A percentile compares a stretch with the other conserved stretches of the same genome.
Evolutionary conservation across 495 filamentous ascomycete genomes (phyloP).

Genomic region (Hypoxylon trugodes): DNA sequence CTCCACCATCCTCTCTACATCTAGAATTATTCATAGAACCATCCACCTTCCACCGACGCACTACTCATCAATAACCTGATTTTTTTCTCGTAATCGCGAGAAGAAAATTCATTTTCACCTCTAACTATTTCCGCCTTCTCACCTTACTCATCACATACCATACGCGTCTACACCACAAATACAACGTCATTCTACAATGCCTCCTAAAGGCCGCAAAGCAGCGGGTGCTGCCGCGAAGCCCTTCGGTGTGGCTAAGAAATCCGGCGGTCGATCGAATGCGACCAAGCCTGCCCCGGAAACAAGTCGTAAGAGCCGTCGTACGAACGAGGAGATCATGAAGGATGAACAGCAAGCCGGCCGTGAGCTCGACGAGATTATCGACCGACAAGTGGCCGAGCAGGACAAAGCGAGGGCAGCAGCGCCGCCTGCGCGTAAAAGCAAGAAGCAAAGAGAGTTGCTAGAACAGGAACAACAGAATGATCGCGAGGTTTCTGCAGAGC

Average conservation of each 20-base stretch:
- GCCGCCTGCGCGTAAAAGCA: not conserved
- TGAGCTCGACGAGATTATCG: too few relatives aligned
- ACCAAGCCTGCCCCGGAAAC: constrained; percentile 3
- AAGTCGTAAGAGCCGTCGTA: too few relatives aligned
- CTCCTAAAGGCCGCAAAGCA: constrained; percentile 18
- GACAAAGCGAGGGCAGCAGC: constrained; percentile 3
- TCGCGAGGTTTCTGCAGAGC: not conserved
- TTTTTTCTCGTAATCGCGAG: too few relatives aligned
- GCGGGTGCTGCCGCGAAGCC: constrained; percentile 5
- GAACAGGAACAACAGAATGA: not conserved
- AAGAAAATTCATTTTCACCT: not conserved
- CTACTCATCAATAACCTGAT: not conserved
- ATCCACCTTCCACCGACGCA: not conserved
- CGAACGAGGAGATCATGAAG: too few relatives aligned
- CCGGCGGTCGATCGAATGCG: too few relatives aligned
- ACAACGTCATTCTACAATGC: constrained; percentile 20
- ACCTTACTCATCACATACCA: not conserved
- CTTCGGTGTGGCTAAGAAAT: not conserved
- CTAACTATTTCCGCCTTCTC: not conserved
- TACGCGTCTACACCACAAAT: not conserved
- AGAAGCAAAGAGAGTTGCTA: not conserved
- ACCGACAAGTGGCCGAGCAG: too few relatives aligned
- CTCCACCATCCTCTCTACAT: too few relatives aligned
- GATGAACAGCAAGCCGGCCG: too few relatives aligned
- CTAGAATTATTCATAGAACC: too few relatives aligned